These are phyloP conservation scores for Corinectria fuckeliana DNA, from an alignment of 2,329 filamentous ascomycete genomes.

Conservation along the genomic window DNA sequence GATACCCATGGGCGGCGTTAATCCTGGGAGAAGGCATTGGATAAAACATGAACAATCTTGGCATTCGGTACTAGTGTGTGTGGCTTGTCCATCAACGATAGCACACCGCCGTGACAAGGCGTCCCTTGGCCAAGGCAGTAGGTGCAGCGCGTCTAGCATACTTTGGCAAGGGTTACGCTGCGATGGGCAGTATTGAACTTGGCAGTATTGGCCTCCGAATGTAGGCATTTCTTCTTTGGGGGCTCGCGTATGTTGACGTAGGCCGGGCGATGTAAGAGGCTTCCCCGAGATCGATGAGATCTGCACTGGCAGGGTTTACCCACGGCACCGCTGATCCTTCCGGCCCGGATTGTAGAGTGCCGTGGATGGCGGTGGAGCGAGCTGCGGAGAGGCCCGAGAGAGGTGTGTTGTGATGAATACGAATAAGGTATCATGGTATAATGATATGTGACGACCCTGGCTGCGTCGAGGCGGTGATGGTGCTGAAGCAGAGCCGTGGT, in stretches of 20 bases:
- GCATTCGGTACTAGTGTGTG: not conserved
- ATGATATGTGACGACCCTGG: not conserved
- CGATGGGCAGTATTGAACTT: not conserved
- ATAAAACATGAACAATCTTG: not conserved
- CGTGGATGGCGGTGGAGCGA: not conserved
- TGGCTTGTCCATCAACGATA: not conserved
- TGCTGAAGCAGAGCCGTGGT: not conserved
- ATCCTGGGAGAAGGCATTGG: not conserved
- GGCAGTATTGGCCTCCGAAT: not conserved
- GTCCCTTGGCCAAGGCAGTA: not conserved
- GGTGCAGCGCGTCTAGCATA: not conserved
- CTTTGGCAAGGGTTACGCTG: not conserved
- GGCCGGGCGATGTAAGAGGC: not conserved
- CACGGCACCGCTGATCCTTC: no score
- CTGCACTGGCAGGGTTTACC: not conserved
- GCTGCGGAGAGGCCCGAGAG: not conserved
- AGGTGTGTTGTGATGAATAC: not conserved
- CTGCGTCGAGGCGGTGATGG: not conserved
- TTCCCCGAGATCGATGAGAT: conserved; percentile 1
- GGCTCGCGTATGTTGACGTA: not conserved
- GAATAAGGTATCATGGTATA: not conserved
- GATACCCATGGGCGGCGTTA: conserved; percentile 11
- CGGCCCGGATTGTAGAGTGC: no score
- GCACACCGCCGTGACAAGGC: not conserved
- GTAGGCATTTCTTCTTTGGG: not conserved